phyloP scores from a whole-genome alignment of 257 asterid genomes.

The Petunia axillaris region DNA sequence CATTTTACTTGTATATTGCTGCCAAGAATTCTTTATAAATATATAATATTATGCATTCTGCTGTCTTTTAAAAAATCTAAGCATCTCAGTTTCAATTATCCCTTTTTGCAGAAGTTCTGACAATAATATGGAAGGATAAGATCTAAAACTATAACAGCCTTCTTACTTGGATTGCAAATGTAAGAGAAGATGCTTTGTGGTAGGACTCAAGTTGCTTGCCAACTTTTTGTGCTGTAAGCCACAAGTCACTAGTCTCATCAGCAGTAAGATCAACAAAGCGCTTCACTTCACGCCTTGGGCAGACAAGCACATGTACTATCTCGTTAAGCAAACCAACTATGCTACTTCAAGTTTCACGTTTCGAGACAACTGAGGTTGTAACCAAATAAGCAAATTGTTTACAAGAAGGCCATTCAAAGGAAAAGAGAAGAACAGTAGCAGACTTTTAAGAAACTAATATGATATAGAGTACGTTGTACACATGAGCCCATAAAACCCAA shows the following conservation, averaged over 20 bases:
- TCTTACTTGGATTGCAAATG: constrained; percentile 88
- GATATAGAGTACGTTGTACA: background rate
- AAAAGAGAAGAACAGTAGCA: background rate
- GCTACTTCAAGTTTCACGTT: constrained; percentile 12
- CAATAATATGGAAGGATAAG: background rate
- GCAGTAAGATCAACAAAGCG: constrained; percentile 82
- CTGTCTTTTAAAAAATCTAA: background rate
- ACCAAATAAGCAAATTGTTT: background rate
- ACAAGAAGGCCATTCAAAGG: constrained; percentile 8
- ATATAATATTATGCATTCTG: background rate
- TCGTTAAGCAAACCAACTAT: constrained; percentile 62
- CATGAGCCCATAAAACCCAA: background rate
- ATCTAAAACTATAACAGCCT: background rate
- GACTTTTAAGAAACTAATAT: background rate
- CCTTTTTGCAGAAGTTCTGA: background rate
- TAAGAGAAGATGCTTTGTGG: constrained; percentile 87
- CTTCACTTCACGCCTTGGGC: constrained; percentile 84
- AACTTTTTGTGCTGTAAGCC: constrained; percentile 79
- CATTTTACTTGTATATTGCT: background rate
- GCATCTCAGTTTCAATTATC: background rate
- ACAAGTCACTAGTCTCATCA: constrained; percentile 79
- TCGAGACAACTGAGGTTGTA: constrained; percentile 18
- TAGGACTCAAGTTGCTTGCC: constrained; percentile 78
- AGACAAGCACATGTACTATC: constrained; percentile 81
- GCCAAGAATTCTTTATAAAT: background rate